Percentiles rank a stretch among this genome's conserved stretches.
Conservation (phyloP, 192 early-diverging fungal genomes). For the Lobosporangium transversale region DNA sequence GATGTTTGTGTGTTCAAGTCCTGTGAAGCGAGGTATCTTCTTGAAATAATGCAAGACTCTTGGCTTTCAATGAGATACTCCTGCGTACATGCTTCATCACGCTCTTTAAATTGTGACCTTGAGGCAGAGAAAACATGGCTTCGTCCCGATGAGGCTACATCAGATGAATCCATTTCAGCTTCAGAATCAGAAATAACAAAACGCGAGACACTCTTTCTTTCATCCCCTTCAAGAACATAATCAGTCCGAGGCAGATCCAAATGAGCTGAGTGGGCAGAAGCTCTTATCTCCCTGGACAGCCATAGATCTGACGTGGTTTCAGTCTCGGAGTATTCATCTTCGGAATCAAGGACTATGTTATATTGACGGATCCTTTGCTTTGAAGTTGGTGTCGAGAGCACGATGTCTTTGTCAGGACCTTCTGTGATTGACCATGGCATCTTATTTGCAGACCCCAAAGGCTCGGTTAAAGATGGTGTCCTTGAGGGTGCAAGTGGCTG, state of each 20-base stretch:
- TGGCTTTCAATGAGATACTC: constrained; percentile 1
- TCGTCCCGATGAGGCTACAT: neutral
- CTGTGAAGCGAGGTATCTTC: neutral
- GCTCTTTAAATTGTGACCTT: neutral
- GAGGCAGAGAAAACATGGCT: neutral
- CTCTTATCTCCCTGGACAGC: neutral
- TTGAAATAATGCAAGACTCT: neutral
- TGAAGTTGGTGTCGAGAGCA: constrained; percentile 35
- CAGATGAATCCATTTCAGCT: neutral
- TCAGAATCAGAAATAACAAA: constrained; percentile 36
- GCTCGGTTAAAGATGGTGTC: neutral
- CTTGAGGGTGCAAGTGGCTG: neutral
- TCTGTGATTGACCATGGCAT: constrained; percentile 42
- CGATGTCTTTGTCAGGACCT: constrained; percentile 37
- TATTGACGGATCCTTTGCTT: constrained; percentile 38
- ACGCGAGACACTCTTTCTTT: neutral
- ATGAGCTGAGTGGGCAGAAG: constrained; percentile 7
- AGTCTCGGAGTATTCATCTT: constrained; percentile 26
- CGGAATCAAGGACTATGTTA: constrained; percentile 32
- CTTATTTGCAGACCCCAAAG: constrained; percentile 1
- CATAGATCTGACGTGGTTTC: neutral
- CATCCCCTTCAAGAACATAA: neutral
- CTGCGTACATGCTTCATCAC: neutral
- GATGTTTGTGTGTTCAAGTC: neutral
- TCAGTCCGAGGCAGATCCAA: constrained; percentile 17